Evolutionary conservation across 768 basidiomycete genomes (phyloP).

Genomic region (Suillus ampliporus): DNA sequence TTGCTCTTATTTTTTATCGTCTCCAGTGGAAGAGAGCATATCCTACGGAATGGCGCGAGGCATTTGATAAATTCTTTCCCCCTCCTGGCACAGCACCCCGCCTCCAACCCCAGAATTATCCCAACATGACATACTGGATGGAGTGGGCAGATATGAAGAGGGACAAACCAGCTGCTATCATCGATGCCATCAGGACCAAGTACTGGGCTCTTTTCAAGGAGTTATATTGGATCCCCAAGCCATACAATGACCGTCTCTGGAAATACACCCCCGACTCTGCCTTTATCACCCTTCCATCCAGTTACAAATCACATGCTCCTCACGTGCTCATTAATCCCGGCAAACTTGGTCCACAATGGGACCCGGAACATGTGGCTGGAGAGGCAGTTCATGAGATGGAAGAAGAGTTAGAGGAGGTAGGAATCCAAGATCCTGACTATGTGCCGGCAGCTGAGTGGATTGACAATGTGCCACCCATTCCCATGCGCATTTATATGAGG

Average conservation of each 20-base stretch:
- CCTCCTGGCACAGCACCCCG: too few relatives aligned
- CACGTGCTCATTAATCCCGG: not conserved
- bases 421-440: not conserved
- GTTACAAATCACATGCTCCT: not conserved
- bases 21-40: slow-evolving; percentile 2
- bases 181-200: not conserved
- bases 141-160: not conserved
- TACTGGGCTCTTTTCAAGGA: not conserved
- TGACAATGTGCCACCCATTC: not conserved
- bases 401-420: not conserved
- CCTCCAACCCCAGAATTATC: too few relatives aligned
- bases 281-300: not conserved
- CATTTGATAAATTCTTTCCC: slow-evolving; percentile 2
- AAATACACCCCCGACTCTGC: not conserved
- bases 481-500: not conserved
- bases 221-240: slow-evolving; percentile 4
- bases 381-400: not conserved
- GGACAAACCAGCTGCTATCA: not conserved
- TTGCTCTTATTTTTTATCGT: not conserved
- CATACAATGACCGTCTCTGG: slow-evolving; percentile 5
- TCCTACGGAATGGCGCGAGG: not conserved
- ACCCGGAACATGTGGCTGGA: not conserved
- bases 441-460: not conserved
- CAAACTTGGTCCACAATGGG: not conserved
- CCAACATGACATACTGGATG: too few relatives aligned